Evolutionary conservation across 148 eudicot species (phyloP).

Genomic region (Spergularia marina): DNA sequence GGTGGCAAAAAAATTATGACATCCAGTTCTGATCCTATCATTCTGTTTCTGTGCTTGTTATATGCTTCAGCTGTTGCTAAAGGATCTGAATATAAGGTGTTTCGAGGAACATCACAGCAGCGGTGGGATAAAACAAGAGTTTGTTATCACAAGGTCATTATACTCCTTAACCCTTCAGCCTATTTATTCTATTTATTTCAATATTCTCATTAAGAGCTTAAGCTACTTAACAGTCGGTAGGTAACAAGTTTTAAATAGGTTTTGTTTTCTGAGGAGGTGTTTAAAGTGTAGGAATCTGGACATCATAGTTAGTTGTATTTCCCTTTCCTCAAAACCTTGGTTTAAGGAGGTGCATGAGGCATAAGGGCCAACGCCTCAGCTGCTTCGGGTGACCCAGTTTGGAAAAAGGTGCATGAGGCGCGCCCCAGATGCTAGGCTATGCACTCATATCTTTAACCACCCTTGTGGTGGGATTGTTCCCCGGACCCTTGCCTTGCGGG

Average conservation of each 20-base stretch:
- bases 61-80: constrained; percentile 42
- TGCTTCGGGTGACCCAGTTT: too few relatives aligned
- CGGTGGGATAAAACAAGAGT: constrained; percentile 77
- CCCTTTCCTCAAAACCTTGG: too few relatives aligned
- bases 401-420: too few relatives aligned
- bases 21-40: too few relatives aligned
- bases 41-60: neutral
- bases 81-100: constrained; percentile 68
- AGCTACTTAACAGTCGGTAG: too few relatives aligned
- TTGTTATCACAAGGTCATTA: constrained; percentile 67
- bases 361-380: too few relatives aligned
- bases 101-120: constrained; percentile 55
- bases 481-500: too few relatives aligned
- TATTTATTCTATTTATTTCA: neutral
- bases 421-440: too few relatives aligned
- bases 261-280: neutral
- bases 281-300: neutral
- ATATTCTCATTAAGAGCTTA: neutral
- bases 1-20: too few relatives aligned
- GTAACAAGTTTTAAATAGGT: neutral
- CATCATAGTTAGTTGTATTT: neutral
- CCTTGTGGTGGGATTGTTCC: too few relatives aligned
- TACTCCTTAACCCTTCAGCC: neutral
- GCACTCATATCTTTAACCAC: too few relatives aligned
- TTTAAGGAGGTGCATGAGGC: too few relatives aligned